phyloP scores from a whole-genome alignment of 1,139 yeast genomes.

The Magnusiomyces ingens region DNA sequence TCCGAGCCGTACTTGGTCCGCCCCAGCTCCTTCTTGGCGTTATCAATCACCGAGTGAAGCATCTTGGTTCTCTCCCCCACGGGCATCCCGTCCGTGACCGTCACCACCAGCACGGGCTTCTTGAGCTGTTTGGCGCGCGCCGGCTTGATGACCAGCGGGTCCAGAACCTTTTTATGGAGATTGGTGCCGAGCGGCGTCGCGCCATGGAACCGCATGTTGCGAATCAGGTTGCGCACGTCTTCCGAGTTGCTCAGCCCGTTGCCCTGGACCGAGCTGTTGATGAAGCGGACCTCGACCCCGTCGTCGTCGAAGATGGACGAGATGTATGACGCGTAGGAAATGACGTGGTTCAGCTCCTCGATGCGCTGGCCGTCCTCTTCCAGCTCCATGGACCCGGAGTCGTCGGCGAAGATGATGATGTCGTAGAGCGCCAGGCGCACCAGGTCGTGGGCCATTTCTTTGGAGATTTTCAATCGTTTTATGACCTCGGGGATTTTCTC shows the following conservation, averaged over 20 bases:
- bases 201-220: conserved; percentile 26
- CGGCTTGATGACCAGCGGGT: conserved; percentile 27
- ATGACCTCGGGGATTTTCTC: too few relatives aligned
- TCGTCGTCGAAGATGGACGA: conserved; percentile 29
- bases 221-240: conserved; percentile 24
- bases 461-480: too few relatives aligned
- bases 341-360: conserved; percentile 29
- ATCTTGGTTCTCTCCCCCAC: conserved; percentile 27
- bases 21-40: conserved; percentile 23
- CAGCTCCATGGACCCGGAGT: conserved; percentile 32
- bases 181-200: conserved; percentile 30
- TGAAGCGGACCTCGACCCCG: conserved; percentile 30
- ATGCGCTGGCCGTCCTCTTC: conserved; percentile 32
- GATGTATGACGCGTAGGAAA: conserved; percentile 27
- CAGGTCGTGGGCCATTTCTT: conserved; percentile 2
- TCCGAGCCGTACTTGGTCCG: conserved; percentile 27
- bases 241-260: conserved; percentile 24
- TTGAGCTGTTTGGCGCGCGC: conserved; percentile 22
- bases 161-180: conserved; percentile 25
- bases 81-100: conserved; percentile 32
- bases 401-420: conserved; percentile 29
- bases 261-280: conserved; percentile 26
- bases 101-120: conserved; percentile 29
- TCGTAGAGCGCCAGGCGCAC: conserved; percentile 30
- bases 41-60: conserved; percentile 24